Evolutionary conservation across 1,139 yeast genomes (phyloP), one percentile per base, ranked within the genome.

Genomic region (Schwanniomyces etchellsii): DNA sequence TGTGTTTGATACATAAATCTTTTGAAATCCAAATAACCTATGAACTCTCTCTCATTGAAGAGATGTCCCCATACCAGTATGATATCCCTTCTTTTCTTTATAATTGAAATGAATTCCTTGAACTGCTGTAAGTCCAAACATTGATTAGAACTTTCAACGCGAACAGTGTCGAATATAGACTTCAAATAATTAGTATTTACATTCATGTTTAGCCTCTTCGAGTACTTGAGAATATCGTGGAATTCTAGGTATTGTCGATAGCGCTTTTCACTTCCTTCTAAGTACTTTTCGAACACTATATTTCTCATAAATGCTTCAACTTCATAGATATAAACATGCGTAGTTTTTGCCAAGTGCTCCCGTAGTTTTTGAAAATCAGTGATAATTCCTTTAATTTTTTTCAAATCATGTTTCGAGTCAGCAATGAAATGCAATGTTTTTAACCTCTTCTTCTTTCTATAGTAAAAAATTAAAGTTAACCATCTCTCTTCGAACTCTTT

Each of bases 381-480:
- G 66, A 61, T 78, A 70, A 43, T 76, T 56, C 42, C 60, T 20
- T 74, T 54, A 35, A 89, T 71, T 15, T 70, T 47, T 27, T 74
- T 73, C 35, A 74, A 77, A 37, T 83, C 91, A 27, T 64, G 67
- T 31, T 64, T 71, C 3, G 79, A 70, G 15, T 77, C 73, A 0
- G 95, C 86, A 10, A 89, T 76, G 20, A 88, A 57, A 58, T 91
- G 96, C 31, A 91, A 53, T 4, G 70, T 64, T 43, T 73, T 74
- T 26, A 70, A 50, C 37, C 64, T 70, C 25, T 77, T 77, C 39
- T 81, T 80, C 33, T 74, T 58, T 36, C 73, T 72, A 42, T 72
- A 69, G 26, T 63, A 70, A 48, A 85, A 89, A 10, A 85, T 74
- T 20, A 91, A 72, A 0, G 95, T 80, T 1, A 85, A 69, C 98